Evolutionary conservation across 108 stramenopile species (phyloP).

Genomic region (Poteriospumella lacustris): DNA sequence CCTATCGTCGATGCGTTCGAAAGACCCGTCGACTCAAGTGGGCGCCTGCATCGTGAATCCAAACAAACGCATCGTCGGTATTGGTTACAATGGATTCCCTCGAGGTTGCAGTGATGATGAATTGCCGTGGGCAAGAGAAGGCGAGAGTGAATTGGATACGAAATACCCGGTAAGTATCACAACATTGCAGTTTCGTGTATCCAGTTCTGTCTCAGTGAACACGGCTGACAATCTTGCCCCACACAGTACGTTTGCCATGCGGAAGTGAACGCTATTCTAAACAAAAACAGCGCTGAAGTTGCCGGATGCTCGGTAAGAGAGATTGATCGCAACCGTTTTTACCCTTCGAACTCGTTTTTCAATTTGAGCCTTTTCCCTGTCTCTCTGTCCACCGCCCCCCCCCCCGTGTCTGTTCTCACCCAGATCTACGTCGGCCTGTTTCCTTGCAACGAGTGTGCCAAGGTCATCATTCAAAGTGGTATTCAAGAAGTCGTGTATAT

Average conservation of each 20-base stretch:
- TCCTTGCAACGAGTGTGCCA: slow-evolving; percentile 91
- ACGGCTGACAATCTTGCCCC: neutral
- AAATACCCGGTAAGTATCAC: slow-evolving; percentile 59
- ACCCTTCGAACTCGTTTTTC: neutral
- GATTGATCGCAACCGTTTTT: neutral
- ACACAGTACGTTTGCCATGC: slow-evolving; percentile 79
- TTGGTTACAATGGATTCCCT: slow-evolving; percentile 96
- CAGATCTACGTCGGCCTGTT: slow-evolving; percentile 79
- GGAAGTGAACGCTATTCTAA: slow-evolving; percentile 94
- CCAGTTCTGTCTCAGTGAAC: neutral
- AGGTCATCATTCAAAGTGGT: slow-evolving; percentile 92
- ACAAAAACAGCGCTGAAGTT: slow-evolving; percentile 79
- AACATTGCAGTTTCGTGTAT: neutral
- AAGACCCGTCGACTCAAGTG: slow-evolving; percentile 85
- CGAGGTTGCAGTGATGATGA: slow-evolving; percentile 75
- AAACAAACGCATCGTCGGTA: slow-evolving; percentile 81
- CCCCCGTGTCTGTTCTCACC: neutral
- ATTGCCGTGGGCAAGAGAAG: slow-evolving; percentile 73
- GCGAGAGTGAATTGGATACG: slow-evolving; percentile 64
- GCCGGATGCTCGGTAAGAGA: slow-evolving; percentile 53
- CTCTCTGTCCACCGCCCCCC: neutral
- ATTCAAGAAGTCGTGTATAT: slow-evolving; percentile 88
- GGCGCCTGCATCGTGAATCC: slow-evolving; percentile 51
- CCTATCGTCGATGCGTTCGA: slow-evolving; percentile 76
- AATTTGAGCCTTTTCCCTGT: neutral